Base-by-base conservation (phyloP, 1,139 yeast species). In the Kazachstania sp. region DNA sequence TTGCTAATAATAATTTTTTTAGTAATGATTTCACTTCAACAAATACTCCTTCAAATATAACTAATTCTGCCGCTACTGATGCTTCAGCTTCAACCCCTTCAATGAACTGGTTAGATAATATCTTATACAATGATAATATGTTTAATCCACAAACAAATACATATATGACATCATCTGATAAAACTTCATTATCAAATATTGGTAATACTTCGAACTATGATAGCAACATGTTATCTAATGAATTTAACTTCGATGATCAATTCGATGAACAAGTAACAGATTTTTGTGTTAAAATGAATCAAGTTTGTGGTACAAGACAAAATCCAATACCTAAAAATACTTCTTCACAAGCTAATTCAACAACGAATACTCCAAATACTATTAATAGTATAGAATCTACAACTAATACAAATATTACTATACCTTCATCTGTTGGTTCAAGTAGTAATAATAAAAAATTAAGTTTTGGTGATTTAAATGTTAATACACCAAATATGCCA, bases 241-340 rank as follows among this genome's bases (percentile, higher is more conserved):
- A 63, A 28, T 65, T 66, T 46, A 62, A 67, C 48, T 69, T 69
- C 48, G 65, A 69, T 43, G 72, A 69, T n/a, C 67, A 70, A 47
- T 75, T 71, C 55, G 73, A 73, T 57, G 79, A 75, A 54, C 71
- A 72, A 45, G 71, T 73, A 23, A 59, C 66, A 37, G 82, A 81
- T 43, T 90, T 90, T 60, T 90, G 97, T 61, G 77, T 75, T 28
- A 78, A 81, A 58, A 72, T 90, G 57, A 77, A 78, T 52, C 76
- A 80, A 62, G 97, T 90, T 0, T 90, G 97, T 66, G 97, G 96
- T 16, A 82, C 82, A n/a, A 80, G 73, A 60, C 72, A 72, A 29
- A 69, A 76, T 51, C 95, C 95, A 3, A 65, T 81, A 8, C 95
- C 95, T 8, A 75, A 77, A 59, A 47, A 32, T 23, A 29, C 47